Percentiles rank a stretch among this genome's conserved stretches.
phyloP scores from a whole-genome alignment of 1,139 yeast species.

The Hansenula sp. region DNA sequence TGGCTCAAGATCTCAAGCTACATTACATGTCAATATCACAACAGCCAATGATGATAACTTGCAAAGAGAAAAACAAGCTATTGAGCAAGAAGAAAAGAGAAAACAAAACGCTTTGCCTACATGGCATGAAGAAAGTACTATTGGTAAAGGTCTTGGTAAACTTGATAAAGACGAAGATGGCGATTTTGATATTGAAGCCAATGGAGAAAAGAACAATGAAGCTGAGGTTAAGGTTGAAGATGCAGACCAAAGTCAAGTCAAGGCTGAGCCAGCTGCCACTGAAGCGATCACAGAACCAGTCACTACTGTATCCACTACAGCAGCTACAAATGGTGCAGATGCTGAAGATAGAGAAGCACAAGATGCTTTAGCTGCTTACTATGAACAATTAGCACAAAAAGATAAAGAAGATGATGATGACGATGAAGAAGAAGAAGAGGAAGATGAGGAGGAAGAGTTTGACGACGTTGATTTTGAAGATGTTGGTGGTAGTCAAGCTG shows the following conservation, averaged over 20 bases:
- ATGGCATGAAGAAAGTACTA: slow-evolving; percentile 92
- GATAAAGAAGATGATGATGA: slow-evolving; percentile 50
- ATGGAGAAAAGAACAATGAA: slow-evolving; percentile 42
- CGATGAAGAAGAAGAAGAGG: slow-evolving; percentile 52
- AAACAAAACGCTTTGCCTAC: slow-evolving; percentile 94
- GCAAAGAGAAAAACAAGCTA: slow-evolving; percentile 59
- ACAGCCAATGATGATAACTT: slow-evolving; percentile 78
- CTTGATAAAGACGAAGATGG: slow-evolving; percentile 40
- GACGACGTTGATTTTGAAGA: slow-evolving; percentile 28
- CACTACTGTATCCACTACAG: slow-evolving; percentile 1
- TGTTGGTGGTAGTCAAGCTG: slow-evolving; percentile 28
- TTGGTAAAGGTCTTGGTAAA: slow-evolving; percentile 61
- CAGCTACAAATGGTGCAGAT: slow-evolving; percentile 19
- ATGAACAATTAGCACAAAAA: slow-evolving; percentile 38
- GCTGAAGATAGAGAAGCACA: slow-evolving; percentile 61
- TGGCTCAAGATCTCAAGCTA: slow-evolving; percentile 45
- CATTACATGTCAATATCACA: slow-evolving; percentile 86
- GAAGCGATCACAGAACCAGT: slow-evolving; percentile 1
- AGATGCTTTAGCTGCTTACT: slow-evolving; percentile 76
- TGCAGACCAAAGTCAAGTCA: slow-evolving; percentile 4
- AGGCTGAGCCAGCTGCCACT: slow-evolving; percentile 5
- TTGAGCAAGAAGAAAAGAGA: slow-evolving; percentile 70
- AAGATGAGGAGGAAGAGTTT: slow-evolving; percentile 41
- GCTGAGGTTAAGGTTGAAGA: slow-evolving; percentile 8
- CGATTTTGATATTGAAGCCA: slow-evolving; percentile 40